Evolutionary conservation across 805 yeast species (phyloP).

Genomic region (Deakozyma indianensis): DNA sequence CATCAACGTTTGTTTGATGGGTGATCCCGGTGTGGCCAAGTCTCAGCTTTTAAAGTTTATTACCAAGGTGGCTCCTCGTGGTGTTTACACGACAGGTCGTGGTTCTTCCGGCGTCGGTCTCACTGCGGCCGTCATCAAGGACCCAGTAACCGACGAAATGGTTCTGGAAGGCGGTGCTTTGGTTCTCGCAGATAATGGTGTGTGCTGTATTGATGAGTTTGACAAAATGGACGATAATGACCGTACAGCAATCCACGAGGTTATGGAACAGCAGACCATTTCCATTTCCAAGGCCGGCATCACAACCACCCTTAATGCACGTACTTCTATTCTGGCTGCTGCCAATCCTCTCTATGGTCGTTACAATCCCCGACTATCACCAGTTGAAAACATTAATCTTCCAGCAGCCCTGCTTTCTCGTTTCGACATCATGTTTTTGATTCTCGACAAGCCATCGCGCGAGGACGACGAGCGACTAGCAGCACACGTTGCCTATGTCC

Average conservation of each 20-base stretch:
- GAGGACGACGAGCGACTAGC: constrained; percentile 80
- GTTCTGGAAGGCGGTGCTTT: constrained; percentile 96
- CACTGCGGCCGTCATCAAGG: constrained; percentile 98
- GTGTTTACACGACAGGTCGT: constrained; percentile 94
- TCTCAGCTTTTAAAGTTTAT: constrained; percentile 89
- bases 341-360: constrained; percentile 97
- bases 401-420: constrained; percentile 95
- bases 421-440: constrained; percentile 77
- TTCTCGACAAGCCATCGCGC: constrained; percentile 70
- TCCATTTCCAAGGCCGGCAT: constrained; percentile 97
- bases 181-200: constrained; percentile 92
- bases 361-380: constrained; percentile 78
- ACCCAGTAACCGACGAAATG: constrained; percentile 98
- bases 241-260: constrained; percentile 96
- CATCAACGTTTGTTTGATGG: constrained; percentile 90
- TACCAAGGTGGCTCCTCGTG: constrained; percentile 86
- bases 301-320: constrained; percentile 87
- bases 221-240: constrained; percentile 97
- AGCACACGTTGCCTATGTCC: constrained; percentile 88
- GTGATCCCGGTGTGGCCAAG: constrained; percentile 99
- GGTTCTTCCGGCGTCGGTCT: constrained; percentile 98
- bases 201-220: constrained; percentile 97
- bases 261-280: constrained; percentile 98
- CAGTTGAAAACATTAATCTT: constrained; percentile 86
- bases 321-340: constrained; percentile 91